Conservation (phyloP, 129 eudicot genomes). For the Lactuca sativa region DNA sequence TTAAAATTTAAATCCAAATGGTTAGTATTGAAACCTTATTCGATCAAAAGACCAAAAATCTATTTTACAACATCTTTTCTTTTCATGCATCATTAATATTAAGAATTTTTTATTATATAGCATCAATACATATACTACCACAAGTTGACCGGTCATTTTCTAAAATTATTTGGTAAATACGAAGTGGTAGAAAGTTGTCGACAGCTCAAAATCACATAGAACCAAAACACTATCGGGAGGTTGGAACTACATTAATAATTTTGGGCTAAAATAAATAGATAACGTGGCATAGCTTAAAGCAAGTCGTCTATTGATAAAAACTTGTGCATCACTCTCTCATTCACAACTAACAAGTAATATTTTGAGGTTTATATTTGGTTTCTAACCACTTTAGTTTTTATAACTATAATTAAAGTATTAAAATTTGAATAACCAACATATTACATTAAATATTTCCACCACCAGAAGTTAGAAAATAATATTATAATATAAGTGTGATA, state of each 20-base stretch:
- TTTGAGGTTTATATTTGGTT: constrained; percentile 12
- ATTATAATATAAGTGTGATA: background rate
- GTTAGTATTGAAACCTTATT: too few species aligned
- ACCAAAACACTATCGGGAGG: constrained; percentile 23
- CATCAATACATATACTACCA: background rate
- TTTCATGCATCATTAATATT: too few species aligned
- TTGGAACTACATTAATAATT: constrained; percentile 28
- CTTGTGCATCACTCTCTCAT: background rate
- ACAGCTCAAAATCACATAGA: constrained; percentile 12
- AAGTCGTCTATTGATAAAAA: background rate
- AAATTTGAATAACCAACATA: background rate
- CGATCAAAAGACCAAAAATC: too few species aligned
- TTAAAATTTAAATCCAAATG: too few species aligned
- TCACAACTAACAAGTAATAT: background rate
- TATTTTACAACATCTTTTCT: too few species aligned
- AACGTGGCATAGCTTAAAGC: constrained; percentile 13
- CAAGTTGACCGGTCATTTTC: background rate
- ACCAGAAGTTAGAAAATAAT: background rate
- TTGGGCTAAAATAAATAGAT: constrained; percentile 11
- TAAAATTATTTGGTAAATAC: background rate
- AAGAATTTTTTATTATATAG: background rate
- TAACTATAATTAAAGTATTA: background rate
- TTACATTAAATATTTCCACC: background rate
- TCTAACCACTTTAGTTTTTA: constrained; percentile 15
- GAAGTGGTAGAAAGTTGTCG: background rate